These are phyloP conservation scores for Mycena galopus DNA, from an alignment of 768 basidiomycete genomes.

Conservation along the genomic window DNA sequence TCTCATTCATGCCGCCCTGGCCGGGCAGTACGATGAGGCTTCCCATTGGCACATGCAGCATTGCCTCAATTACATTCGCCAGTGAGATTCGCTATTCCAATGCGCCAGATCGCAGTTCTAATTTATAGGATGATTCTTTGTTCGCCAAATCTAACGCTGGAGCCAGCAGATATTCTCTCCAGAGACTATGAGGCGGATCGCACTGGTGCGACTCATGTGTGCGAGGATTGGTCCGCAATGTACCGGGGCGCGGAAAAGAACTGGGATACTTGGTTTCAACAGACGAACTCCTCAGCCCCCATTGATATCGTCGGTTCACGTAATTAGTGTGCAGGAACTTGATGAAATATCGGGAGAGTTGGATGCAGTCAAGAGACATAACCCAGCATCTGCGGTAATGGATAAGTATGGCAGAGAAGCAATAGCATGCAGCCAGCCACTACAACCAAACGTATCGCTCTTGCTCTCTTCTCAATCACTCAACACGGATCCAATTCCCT, in stretches of 20 bases:
- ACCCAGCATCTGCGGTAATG: too few relatives aligned
- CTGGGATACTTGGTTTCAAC: conserved; percentile 41
- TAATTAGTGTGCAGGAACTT: too few relatives aligned
- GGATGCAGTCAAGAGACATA: too few relatives aligned
- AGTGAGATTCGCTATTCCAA: conserved; percentile 5
- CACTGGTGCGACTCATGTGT: conserved; percentile 40
- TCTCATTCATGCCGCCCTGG: conserved; percentile 34
- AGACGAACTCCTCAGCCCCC: too few relatives aligned
- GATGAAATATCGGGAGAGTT: too few relatives aligned
- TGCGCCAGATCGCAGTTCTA: background rate
- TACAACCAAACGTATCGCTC: too few relatives aligned
- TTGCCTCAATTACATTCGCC: conserved; percentile 40
- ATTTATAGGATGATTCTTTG: conserved; percentile 31
- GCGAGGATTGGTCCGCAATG: conserved; percentile 42
- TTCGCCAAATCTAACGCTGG: conserved; percentile 37
- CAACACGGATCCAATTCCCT: too few relatives aligned
- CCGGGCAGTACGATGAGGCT: conserved; percentile 24
- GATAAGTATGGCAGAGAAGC: too few relatives aligned
- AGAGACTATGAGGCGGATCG: conserved; percentile 34
- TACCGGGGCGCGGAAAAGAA: conserved; percentile 39
- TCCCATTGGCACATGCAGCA: conserved; percentile 36
- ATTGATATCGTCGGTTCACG: too few relatives aligned
- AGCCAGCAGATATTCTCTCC: conserved; percentile 35
- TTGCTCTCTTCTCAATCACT: too few relatives aligned
- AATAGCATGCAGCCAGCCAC: too few relatives aligned